Conservation (phyloP, 2,329 filamentous ascomycete genomes). For the Rutstroemia sp. region DNA sequence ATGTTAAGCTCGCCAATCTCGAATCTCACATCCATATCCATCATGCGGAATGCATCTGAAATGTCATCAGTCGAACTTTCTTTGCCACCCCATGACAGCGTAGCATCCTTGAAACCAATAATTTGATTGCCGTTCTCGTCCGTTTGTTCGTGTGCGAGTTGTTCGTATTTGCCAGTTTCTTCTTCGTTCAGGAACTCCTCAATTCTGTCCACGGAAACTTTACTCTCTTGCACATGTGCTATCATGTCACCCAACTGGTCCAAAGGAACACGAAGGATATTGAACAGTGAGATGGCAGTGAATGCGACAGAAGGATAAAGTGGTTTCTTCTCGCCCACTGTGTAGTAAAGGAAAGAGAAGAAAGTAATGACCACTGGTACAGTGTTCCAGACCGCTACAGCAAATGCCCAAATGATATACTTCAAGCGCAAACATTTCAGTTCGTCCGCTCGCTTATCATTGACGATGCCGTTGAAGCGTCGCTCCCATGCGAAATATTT, state of each 20-base stretch:
- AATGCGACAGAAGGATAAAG: conserved; percentile 91
- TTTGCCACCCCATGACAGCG: conserved; percentile 80
- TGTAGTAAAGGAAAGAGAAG: conserved; percentile 91
- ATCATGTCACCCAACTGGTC: conserved; percentile 98
- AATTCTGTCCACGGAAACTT: conserved; percentile 93
- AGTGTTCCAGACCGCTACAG: conserved; percentile 93
- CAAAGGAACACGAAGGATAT: conserved; percentile 82
- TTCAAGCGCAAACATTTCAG: conserved; percentile 70
- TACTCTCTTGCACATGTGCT: conserved; percentile 93
- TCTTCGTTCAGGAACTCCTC: conserved; percentile 90
- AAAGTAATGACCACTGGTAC: conserved; percentile 94
- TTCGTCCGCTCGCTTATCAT: conserved; percentile 78
- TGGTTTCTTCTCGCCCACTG: conserved; percentile 79
- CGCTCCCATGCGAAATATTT: conserved; percentile 99
- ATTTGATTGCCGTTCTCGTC: conserved; percentile 62
- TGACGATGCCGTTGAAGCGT: conserved; percentile 76
- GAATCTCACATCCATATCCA: conserved; percentile 79
- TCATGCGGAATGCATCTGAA: conserved; percentile 71
- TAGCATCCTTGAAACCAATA: conserved; percentile 80
- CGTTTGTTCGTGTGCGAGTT: conserved; percentile 64
- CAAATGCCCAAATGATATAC: conserved; percentile 85
- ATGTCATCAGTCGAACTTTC: conserved; percentile 51
- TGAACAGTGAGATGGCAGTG: conserved; percentile 92
- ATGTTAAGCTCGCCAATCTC: conserved; percentile 82
- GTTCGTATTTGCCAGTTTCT: conserved; percentile 91